Conservation (phyloP, 2,329 filamentous ascomycete species). For the Scytalidium sp. region DNA sequence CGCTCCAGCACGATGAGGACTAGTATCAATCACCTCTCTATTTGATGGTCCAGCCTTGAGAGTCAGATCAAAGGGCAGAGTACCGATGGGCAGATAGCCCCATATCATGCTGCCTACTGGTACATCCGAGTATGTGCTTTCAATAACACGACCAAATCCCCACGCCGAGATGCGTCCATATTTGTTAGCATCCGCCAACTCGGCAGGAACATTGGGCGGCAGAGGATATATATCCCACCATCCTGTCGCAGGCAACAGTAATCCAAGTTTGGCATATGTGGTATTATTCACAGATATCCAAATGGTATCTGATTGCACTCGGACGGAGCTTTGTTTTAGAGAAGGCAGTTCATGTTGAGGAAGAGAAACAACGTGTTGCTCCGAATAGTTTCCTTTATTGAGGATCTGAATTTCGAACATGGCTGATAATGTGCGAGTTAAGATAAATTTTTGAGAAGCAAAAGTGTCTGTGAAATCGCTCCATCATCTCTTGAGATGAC, state of each 20-base stretch:
- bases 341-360: slow-evolving; percentile 12
- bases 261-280: slow-evolving; percentile 17
- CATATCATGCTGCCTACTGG: slow-evolving; percentile 14
- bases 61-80: slow-evolving; percentile 20
- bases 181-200: slow-evolving; percentile 16
- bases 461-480: no score
- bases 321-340: slow-evolving; percentile 16
- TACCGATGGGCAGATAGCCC: slow-evolving; percentile 23
- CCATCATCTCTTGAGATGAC: no score
- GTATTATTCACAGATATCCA: slow-evolving; percentile 23
- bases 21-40: slow-evolving; percentile 12
- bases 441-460: no score
- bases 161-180: slow-evolving; percentile 24
- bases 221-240: slow-evolving; percentile 26
- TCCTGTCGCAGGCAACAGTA: slow-evolving; percentile 10
- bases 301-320: slow-evolving; percentile 17
- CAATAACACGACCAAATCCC: slow-evolving; percentile 19
- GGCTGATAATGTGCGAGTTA: no score
- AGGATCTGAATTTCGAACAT: slow-evolving; percentile 18
- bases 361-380: slow-evolving; percentile 20
- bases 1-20: slow-evolving; percentile 15
- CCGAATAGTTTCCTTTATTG: slow-evolving; percentile 18
- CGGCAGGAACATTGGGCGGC: slow-evolving; percentile 15
- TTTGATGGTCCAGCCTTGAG: slow-evolving; percentile 1
- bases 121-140: slow-evolving; percentile 16